Evolutionary conservation across 1,284 basidiomycete species (phyloP).

Genomic region (Cutaneotrichosporon arboriforme): DNA sequence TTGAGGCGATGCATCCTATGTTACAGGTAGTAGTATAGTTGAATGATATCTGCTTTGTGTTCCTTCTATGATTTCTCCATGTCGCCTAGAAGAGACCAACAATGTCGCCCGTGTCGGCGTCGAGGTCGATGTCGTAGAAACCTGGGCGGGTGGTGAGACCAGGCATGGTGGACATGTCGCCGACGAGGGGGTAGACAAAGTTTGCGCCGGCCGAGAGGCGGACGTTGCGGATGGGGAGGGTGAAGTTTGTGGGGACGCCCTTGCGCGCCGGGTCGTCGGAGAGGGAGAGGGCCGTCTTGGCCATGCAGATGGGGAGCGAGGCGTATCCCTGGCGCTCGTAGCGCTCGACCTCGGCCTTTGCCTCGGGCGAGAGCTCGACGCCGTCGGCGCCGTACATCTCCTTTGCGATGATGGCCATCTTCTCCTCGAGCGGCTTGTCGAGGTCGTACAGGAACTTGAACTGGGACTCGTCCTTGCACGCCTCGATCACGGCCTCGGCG

Average conservation of each 20-base stretch:
- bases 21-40: neutral
- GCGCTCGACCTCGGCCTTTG: conserved; percentile 78
- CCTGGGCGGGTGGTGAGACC: conserved; percentile 90
- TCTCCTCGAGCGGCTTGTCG: conserved; percentile 73
- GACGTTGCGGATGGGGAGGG: conserved; percentile 84
- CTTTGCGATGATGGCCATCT: conserved; percentile 77
- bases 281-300: conserved; percentile 96
- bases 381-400: conserved; percentile 92
- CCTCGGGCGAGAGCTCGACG: conserved; percentile 74
- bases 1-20: neutral
- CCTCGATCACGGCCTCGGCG: conserved; percentile 76
- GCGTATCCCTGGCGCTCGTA: conserved; percentile 71
- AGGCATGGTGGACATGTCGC: conserved; percentile 97
- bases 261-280: conserved; percentile 90
- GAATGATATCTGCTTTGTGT: neutral
- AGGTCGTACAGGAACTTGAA: conserved; percentile 91
- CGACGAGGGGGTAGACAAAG: conserved; percentile 90
- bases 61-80: too few species aligned
- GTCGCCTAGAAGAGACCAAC: conserved; percentile 46
- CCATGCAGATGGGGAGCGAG: conserved; percentile 75
- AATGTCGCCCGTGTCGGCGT: conserved; percentile 47
- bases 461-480: conserved; percentile 73
- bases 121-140: conserved; percentile 51
- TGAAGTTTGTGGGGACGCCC: conserved; percentile 85
- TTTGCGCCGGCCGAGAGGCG: conserved; percentile 87